Evolutionary conservation across 1,284 basidiomycete species (phyloP).

Genomic region (Inonotus obliquus): DNA sequence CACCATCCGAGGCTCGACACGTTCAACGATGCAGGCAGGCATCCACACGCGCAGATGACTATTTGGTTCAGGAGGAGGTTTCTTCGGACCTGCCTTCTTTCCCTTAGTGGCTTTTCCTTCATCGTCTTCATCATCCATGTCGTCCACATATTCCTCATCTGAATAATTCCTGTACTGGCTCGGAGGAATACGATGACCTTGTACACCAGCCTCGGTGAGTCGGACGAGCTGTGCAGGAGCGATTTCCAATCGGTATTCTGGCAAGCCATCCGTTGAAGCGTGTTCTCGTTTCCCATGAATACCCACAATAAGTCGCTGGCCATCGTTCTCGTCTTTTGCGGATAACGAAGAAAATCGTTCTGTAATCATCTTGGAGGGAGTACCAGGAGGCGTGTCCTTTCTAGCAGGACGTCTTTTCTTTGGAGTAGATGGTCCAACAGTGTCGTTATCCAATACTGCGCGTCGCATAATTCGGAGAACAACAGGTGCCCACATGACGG

Average conservation of each 20-base stretch:
- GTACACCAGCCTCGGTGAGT: slow-evolving; percentile 58
- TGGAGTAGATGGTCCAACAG: slow-evolving; percentile 38
- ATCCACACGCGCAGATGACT: slow-evolving; percentile 64
- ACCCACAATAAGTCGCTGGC: slow-evolving; percentile 36
- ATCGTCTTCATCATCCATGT: slow-evolving; percentile 31
- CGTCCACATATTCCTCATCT: slow-evolving; percentile 7
- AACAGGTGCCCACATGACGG: slow-evolving; percentile 67
- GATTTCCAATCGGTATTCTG: slow-evolving; percentile 73
- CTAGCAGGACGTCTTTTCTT: slow-evolving; percentile 27
- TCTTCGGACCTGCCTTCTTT: slow-evolving; percentile 33
- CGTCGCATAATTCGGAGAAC: slow-evolving; percentile 63
- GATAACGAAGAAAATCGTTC: slow-evolving; percentile 47
- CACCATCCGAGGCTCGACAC: slow-evolving; percentile 60
- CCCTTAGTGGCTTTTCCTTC: slow-evolving; percentile 28
- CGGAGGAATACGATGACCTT: slow-evolving; percentile 49
- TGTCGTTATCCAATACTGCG: slow-evolving; percentile 41
- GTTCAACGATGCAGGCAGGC: slow-evolving; percentile 67
- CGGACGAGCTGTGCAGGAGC: slow-evolving; percentile 59
- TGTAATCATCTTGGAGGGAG: slow-evolving; percentile 53
- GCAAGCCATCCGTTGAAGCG: slow-evolving; percentile 58
- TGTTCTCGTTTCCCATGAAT: slow-evolving; percentile 48
- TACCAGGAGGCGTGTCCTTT: slow-evolving; percentile 30
- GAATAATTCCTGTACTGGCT: slow-evolving; percentile 21
- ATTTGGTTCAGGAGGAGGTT: slow-evolving; percentile 42
- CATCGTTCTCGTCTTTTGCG: slow-evolving; percentile 28